phyloP scores from a whole-genome alignment of 179 eudicot genomes.

The Silene vulgaris region DNA sequence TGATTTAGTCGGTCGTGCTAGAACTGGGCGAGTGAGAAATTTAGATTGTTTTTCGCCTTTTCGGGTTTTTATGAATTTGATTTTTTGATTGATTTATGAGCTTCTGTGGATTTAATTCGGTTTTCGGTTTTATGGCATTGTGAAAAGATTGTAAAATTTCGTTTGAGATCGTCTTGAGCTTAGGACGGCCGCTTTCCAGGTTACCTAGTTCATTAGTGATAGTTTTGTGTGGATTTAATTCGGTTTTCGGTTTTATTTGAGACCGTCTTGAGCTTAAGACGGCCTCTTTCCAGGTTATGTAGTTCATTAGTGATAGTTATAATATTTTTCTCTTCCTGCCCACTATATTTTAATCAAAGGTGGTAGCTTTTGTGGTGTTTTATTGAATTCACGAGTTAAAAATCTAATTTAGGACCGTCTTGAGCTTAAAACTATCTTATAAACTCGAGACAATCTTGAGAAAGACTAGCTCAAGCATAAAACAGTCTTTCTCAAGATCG shows the following conservation, averaged over 20 bases:
- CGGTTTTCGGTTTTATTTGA: neutral
- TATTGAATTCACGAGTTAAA: neutral
- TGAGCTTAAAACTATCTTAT: neutral
- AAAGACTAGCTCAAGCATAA: neutral
- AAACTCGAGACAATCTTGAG: neutral
- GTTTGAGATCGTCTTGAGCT: too few species aligned
- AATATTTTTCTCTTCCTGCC: too few species aligned
- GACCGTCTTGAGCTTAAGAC: too few species aligned
- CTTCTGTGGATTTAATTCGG: neutral
- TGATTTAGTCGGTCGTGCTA: conserved; percentile 86
- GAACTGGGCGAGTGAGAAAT: conserved; percentile 78
- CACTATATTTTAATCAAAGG: too few species aligned
- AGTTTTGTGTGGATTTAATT: neutral
- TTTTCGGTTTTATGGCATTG: neutral
- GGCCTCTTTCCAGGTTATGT: too few species aligned
- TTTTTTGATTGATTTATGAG: conserved; percentile 2
- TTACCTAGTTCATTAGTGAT: too few species aligned
- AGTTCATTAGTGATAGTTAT: too few species aligned
- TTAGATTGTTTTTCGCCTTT: neutral
- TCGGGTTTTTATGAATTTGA: neutral
- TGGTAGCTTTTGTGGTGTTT: neutral
- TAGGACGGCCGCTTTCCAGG: too few species aligned
- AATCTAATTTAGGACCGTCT: neutral
- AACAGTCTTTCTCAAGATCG: too few species aligned
- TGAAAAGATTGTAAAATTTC: neutral